phyloP scores from a whole-genome alignment of 805 yeast genomes.

The Suhomyces sp. region DNA sequence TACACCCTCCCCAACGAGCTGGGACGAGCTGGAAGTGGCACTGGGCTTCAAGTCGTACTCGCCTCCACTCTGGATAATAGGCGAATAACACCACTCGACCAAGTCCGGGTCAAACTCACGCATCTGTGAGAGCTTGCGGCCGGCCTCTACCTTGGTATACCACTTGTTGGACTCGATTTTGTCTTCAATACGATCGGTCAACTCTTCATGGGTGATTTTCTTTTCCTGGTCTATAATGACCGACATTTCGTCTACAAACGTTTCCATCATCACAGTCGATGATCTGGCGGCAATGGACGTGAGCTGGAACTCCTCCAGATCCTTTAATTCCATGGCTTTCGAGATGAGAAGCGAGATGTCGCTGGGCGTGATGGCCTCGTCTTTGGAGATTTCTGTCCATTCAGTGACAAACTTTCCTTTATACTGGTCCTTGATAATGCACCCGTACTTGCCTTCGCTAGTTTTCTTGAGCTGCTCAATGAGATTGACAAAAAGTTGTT shows the following conservation, averaged over 20 bases:
- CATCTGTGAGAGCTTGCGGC: conserved; percentile 50
- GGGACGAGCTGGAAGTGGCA: conserved; percentile 68
- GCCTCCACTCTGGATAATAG: conserved; percentile 86
- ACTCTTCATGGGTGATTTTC: conserved; percentile 65
- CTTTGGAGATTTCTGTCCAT: conserved; percentile 51
- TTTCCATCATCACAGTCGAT: conserved; percentile 74
- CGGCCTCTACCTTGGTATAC: conserved; percentile 50
- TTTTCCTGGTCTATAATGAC: conserved; percentile 82
- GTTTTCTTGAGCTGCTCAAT: conserved; percentile 41
- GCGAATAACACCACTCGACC: conserved; percentile 92
- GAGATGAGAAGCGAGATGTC: conserved; percentile 52
- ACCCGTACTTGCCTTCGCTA: conserved; percentile 53
- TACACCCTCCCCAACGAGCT: conserved; percentile 66
- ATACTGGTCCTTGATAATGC: conserved; percentile 71
- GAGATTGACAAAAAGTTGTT: conserved; percentile 59
- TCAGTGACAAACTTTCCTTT: conserved; percentile 83
- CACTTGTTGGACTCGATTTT: conserved; percentile 74
- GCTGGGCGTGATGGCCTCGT: conserved; percentile 36
- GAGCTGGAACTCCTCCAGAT: conserved; percentile 67
- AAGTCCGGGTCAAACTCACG: conserved; percentile 69
- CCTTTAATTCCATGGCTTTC: conserved; percentile 66
- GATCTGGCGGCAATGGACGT: conserved; percentile 72
- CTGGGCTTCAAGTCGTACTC: conserved; percentile 80
- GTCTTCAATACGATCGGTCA: conserved; percentile 74
- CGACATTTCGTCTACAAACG: conserved; percentile 85